These are phyloP conservation scores for Fimicolochytrium jonesii DNA, from an alignment of 192 early-diverging fungal genomes.

Conservation along the genomic window DNA sequence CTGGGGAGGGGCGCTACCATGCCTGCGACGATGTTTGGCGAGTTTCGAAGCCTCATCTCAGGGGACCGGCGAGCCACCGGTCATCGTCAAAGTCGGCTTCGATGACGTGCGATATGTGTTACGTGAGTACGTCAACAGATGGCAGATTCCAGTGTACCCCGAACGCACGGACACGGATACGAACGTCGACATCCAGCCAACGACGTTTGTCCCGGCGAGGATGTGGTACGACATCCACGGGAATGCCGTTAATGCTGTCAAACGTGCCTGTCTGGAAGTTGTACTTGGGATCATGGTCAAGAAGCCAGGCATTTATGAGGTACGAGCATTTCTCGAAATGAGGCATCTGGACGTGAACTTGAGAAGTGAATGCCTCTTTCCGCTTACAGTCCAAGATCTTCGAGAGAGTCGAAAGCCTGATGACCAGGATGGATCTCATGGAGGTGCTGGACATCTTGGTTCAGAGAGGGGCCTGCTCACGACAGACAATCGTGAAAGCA, in stretches of 20 bases:
- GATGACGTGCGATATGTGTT: conserved; percentile 5
- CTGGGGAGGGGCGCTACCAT: neutral
- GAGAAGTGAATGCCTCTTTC: neutral
- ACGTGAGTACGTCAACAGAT: no score
- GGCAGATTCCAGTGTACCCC: no score
- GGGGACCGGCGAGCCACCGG: conserved; percentile 1
- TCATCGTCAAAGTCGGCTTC: conserved; percentile 2
- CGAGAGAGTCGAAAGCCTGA: conserved; percentile 4
- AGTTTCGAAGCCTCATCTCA: no score
- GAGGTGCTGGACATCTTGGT: conserved; percentile 34
- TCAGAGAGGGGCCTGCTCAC: conserved; percentile 21
- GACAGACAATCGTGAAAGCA: conserved; percentile 22
- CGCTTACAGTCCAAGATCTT: conserved; percentile 6
- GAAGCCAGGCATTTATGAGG: conserved; percentile 35
- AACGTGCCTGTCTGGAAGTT: conserved; percentile 35
- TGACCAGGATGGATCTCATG: conserved; percentile 33
- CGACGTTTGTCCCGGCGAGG: conserved; percentile 10
- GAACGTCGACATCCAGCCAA: neutral
- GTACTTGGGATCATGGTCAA: conserved; percentile 34
- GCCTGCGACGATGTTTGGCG: no score
- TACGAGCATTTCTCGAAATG: conserved; percentile 3
- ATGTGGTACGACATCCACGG: conserved; percentile 43
- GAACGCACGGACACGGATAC: no score
- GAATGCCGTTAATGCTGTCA: conserved; percentile 18
- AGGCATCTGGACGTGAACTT: neutral